Evolutionary conservation across 1,139 yeast species (phyloP), one percentile per base, ranked within the genome.

Genomic region (Yamadazyma taylorii): DNA sequence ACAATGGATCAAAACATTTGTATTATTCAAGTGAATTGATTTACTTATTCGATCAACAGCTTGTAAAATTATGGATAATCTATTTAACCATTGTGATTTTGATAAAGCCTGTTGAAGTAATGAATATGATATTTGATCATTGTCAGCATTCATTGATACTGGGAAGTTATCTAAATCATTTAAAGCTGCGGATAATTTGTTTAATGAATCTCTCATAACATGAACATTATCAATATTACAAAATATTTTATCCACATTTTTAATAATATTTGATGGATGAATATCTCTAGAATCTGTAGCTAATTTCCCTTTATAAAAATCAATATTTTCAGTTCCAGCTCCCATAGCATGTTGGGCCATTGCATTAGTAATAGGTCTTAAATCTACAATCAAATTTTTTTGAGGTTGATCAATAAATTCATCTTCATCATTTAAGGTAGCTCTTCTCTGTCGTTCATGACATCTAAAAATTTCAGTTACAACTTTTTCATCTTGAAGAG

Each of bases 311-410:
- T 80, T 73, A 61, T 92, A 90, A 53, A 87, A 79, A 43, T 90
- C 97, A 73, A 89, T 86, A 48, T 78, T 84, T 55, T 92, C 98
- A 0, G 97, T 85, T 0, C 98, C 98, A 5, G 97, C 98, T 5
- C 98, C 98, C 19, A 92, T 63, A 0, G 97, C 97, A 40, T 89
- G 88, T 55, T 92, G 98, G 0, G 97, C 98, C 79, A 89, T 79
- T 9, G 98, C 97, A 60, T 92, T 92, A 0, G 97, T 85, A 10
- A 89, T 61, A 1, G 98, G 98, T 40, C 98, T 69, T 17, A 95
- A 85, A 63, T 92, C 98, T 2, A 89, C 92, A 27, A 92, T 80
- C 31, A 92, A 60, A 49, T 90, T 89, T 35, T 76, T 73, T 37
- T 78, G 75, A 0, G 75, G 73, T 43, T 70, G 76, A 57, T 38